Evolutionary conservation across 2,329 filamentous ascomycete genomes (phyloP).

Genomic region (Talaromyces sp.): DNA sequence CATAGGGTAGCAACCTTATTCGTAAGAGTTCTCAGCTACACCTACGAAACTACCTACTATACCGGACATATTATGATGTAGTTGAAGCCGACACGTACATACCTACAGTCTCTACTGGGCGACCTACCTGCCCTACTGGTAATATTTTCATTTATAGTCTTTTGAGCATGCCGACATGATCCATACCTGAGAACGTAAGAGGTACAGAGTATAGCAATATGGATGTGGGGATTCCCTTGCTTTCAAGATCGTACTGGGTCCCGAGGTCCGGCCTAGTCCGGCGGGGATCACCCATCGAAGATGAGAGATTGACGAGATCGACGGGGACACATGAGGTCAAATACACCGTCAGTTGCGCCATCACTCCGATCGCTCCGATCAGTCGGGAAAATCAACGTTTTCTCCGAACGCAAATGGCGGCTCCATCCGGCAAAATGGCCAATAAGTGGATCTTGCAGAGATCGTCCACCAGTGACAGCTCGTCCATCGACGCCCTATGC

Average conservation of each 20-base stretch:
- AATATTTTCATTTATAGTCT: no score
- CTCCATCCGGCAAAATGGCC: slow-evolving; percentile 11
- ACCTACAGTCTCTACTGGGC: no score
- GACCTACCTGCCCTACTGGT: no score
- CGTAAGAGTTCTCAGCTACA: no score
- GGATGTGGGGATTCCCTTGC: no score
- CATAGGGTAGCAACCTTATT: no score
- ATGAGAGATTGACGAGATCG: background rate
- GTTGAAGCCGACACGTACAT: no score
- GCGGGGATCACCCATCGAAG: background rate
- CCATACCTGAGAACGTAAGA: background rate
- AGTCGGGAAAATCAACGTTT: slow-evolving; percentile 17
- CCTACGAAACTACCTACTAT: no score
- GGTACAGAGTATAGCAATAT: background rate
- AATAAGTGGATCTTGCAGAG: slow-evolving; percentile 19
- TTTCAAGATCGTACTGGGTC: background rate
- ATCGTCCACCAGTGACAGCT: slow-evolving; percentile 19
- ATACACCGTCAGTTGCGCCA: background rate
- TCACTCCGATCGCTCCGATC: slow-evolving; percentile 22
- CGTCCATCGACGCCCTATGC: slow-evolving; percentile 21
- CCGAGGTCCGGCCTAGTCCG: background rate
- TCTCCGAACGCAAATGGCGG: slow-evolving; percentile 19
- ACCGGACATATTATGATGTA: no score
- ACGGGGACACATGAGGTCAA: background rate
- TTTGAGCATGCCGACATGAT: no score